Evolutionary conservation across 257 asterid genomes (phyloP).

Genomic region (Nicotiana attenuata): DNA sequence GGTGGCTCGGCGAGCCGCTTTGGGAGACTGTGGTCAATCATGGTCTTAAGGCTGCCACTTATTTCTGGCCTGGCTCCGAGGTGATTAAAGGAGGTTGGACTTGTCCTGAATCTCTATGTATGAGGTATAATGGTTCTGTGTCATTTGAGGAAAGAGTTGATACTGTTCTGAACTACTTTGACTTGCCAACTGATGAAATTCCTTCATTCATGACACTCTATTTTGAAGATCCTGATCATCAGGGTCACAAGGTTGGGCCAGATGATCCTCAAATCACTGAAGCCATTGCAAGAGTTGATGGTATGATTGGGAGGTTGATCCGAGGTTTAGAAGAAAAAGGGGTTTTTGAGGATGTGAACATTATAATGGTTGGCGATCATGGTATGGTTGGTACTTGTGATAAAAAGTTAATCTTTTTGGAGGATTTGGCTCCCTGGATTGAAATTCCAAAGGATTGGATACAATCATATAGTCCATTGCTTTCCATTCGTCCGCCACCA

Average conservation of each 20-base stretch:
- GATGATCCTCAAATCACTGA: slow-evolving; percentile 56
- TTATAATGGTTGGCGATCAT: slow-evolving; percentile 67
- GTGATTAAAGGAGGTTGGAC: slow-evolving; percentile 57
- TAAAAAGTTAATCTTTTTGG: slow-evolving; percentile 48
- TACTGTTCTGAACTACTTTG: slow-evolving; percentile 54
- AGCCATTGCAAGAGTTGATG: slow-evolving; percentile 45
- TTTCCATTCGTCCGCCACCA: slow-evolving; percentile 48
- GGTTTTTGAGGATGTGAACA: slow-evolving; percentile 52
- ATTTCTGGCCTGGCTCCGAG: slow-evolving; percentile 82
- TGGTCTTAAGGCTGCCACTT: slow-evolving; percentile 62
- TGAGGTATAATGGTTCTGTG: slow-evolving; percentile 49
- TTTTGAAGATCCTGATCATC: slow-evolving; percentile 74
- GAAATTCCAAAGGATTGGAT: slow-evolving; percentile 49
- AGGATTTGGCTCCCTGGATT: slow-evolving; percentile 53
- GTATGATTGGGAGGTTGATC: slow-evolving; percentile 50
- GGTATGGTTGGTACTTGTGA: slow-evolving; percentile 83
- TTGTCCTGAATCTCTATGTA: slow-evolving; percentile 43
- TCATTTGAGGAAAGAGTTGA: slow-evolving; percentile 67
- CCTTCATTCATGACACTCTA: slow-evolving; percentile 63
- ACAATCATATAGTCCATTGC: slow-evolving; percentile 55
- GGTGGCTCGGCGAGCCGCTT: slow-evolving; percentile 86
- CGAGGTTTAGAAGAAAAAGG: slow-evolving; percentile 54
- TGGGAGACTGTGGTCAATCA: slow-evolving; percentile 66
- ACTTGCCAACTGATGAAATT: slow-evolving; percentile 45
- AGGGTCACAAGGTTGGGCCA: slow-evolving; percentile 70